Percentiles rank a stretch among this genome's conserved stretches.
Evolutionary conservation across 2,329 filamentous ascomycete species (phyloP).

Genomic region (Sclerotinia spermophila): DNA sequence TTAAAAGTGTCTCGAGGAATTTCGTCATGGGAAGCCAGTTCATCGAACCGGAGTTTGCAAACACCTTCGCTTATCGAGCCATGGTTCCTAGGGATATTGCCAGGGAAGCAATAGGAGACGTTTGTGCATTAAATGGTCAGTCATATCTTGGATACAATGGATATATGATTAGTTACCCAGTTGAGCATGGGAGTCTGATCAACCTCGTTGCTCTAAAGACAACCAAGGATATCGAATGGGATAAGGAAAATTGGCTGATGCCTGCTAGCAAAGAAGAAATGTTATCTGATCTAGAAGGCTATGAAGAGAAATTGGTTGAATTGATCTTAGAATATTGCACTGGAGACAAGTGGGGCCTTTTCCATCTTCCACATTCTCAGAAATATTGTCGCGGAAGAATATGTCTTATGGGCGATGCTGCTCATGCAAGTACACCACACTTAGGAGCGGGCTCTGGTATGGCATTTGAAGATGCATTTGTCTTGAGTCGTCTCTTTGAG

Average conservation of each 20-base stretch:
- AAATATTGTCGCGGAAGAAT: conserved; percentile 37
- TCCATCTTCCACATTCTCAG: conserved; percentile 41
- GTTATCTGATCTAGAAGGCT: conserved; percentile 40
- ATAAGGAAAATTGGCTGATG: conserved; percentile 39
- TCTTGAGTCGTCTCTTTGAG: conserved; percentile 44
- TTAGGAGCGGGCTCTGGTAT: conserved; percentile 57
- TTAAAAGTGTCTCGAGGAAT: conserved; percentile 53
- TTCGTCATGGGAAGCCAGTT: conserved; percentile 47
- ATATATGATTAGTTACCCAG: conserved; percentile 22
- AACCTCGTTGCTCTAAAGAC: conserved; percentile 18
- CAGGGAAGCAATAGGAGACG: conserved; percentile 45
- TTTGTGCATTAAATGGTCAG: conserved; percentile 40
- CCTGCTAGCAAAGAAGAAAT: conserved; percentile 42
- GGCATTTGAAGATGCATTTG: conserved; percentile 52
- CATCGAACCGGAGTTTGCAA: conserved; percentile 43
- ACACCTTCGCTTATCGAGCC: conserved; percentile 60
- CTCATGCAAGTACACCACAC: conserved; percentile 58
- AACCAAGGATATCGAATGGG: conserved; percentile 29
- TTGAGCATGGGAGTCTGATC: conserved; percentile 19
- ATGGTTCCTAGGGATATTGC: conserved; percentile 58
- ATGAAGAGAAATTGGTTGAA: conserved; percentile 35
- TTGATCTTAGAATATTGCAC: conserved; percentile 12
- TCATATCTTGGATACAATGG: conserved; percentile 19
- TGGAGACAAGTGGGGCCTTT: conserved; percentile 46
- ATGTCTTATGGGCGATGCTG: conserved; percentile 57